Base-by-base conservation (phyloP, 495 filamentous ascomycete species). In the Penicillium maclennaniae region DNA sequence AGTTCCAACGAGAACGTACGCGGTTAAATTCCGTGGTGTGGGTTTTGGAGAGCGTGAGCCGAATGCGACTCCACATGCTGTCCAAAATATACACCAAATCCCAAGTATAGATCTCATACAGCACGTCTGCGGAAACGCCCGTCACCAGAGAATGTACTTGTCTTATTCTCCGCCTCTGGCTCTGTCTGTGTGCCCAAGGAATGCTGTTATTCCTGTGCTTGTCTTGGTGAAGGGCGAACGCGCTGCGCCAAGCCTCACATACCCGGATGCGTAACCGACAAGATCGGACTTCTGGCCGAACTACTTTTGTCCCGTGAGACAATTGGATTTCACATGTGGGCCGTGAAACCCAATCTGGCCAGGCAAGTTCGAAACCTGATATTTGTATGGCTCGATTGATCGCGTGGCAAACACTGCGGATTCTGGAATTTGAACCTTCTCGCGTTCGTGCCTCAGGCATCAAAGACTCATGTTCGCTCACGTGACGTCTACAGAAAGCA, bases 231-330 rank as follows among this genome's bases (percentile, higher is more conserved):
- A 20, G 16, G 45, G 23, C 9, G 38, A 40, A 40, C 19, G 38
- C 38, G 38, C 19, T 16, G 16, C 40, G 51, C 42, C 28, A 55
- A 54, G 39, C 16, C 38, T 26, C 14, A 49, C 45, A 47, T 53
- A 41, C 17, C 42, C 56, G 55, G 55, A 47, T 50, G 55, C 48
- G 45, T 46, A n/a, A 48, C 49, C 31, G 52, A 51, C 16, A 14
- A 26, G 28, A 27, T 56, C 59, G 59, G 59, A 51, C 42, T 50
- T 56, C 42, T 56, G 23, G 48, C 59, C 59, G 59, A 62, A 28
- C 21, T 47, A 17, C 25, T 7, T 42, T 45, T 43, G 44, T 37
- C 47, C n/a, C 47, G 27, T 47, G 21, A 17, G 49, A 39, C 1
- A 40, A 43, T 41, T 42, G 28, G 23, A 27, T 47, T 43, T 43